These are phyloP conservation scores for Pisolithus microcarpus DNA, from an alignment of 768 basidiomycete species.

Conservation along the genomic window DNA sequence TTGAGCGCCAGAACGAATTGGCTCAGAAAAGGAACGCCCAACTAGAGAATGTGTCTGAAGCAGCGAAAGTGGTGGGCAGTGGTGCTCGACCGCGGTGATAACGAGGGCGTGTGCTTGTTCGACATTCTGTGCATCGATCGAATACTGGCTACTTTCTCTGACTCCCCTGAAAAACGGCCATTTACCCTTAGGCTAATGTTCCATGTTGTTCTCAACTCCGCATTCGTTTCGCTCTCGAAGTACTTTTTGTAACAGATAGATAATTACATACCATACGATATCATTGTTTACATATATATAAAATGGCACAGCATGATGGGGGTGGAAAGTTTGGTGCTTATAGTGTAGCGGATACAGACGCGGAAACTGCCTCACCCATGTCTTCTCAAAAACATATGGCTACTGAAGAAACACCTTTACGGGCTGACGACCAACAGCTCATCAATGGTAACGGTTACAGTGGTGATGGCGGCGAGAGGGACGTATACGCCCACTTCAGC, in stretches of 20 bases:
- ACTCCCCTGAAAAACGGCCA: too few relatives aligned
- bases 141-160: background rate
- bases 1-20: constrained; percentile 70
- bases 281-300: background rate
- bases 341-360: too few relatives aligned
- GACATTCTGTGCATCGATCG: too few relatives aligned
- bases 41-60: constrained; percentile 28
- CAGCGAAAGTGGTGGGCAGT: constrained; percentile 8
- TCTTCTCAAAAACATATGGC: constrained; percentile 9
- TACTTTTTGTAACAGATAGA: background rate
- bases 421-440: constrained; percentile 7
- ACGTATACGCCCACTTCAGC: constrained; percentile 56
- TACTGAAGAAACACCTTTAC: constrained; percentile 24
- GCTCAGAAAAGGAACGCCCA: constrained; percentile 63
- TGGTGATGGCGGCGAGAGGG: constrained; percentile 4
- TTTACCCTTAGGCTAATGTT: too few relatives aligned
- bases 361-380: too few relatives aligned
- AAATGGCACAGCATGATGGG: too few relatives aligned
- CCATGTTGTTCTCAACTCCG: too few relatives aligned
- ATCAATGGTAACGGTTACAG: background rate
- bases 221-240: background rate
- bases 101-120: background rate
- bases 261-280: background rate
- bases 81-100: constrained; percentile 10
- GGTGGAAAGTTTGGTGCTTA: too few relatives aligned